A percentile compares a stretch with the other conserved stretches of the same genome.
These are phyloP conservation scores for Leccinum boreale DNA, from an alignment of 768 basidiomycete genomes.

Conservation along the genomic window DNA sequence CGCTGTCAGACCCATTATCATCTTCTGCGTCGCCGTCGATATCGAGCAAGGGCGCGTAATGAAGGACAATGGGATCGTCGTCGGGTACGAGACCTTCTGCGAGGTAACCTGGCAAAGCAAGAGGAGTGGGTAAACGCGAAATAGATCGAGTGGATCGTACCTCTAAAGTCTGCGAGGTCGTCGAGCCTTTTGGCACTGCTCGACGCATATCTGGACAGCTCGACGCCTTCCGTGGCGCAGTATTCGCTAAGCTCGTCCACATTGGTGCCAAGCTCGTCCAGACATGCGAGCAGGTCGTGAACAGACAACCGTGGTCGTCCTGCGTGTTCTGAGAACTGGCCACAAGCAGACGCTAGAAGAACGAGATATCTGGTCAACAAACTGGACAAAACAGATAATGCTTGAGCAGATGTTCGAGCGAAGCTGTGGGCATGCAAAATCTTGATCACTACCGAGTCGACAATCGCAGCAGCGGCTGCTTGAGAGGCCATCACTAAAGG, in stretches of 20 bases:
- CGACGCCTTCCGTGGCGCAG: conserved; percentile 60
- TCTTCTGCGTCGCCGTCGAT: conserved; percentile 29
- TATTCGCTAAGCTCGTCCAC: conserved; percentile 71
- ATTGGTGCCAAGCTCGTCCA: conserved; percentile 73
- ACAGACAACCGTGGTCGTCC: conserved; percentile 58
- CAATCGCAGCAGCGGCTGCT: conserved; percentile 50
- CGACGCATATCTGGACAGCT: conserved; percentile 64
- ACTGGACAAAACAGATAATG: conserved; percentile 67
- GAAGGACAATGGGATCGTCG: conserved; percentile 54
- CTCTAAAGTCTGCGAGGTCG: conserved; percentile 70
- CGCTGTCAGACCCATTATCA: conserved; percentile 25
- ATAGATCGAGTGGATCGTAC: conserved; percentile 40
- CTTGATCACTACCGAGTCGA: conserved; percentile 64
- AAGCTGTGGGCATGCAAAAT: conserved; percentile 78
- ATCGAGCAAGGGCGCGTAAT: conserved; percentile 38
- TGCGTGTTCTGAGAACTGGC: conserved; percentile 71
- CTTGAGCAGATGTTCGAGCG: conserved; percentile 71
- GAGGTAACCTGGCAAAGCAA: conserved; percentile 51
- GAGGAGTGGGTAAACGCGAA: conserved; percentile 11
- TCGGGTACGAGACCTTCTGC: conserved; percentile 53
- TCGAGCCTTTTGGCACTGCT: conserved; percentile 64
- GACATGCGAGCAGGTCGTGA: conserved; percentile 59
- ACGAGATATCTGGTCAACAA: conserved; percentile 71
- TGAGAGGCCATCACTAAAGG: conserved; percentile 32
- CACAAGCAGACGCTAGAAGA: conserved; percentile 62